Conservation (phyloP, 768 basidiomycete genomes). For the Pulveroboletus sp. region DNA sequence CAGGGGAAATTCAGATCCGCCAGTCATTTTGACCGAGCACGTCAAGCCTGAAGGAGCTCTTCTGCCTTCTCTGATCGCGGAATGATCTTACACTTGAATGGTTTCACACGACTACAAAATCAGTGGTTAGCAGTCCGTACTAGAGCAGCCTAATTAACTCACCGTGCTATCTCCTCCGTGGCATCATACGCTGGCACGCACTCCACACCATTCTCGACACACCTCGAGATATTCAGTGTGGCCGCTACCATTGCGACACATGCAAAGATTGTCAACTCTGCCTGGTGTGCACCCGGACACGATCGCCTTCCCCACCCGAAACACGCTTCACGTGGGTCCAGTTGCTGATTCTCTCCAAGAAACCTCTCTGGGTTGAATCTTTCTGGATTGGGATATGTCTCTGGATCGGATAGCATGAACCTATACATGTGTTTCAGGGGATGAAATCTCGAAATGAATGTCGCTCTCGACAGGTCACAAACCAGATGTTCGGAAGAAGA, state of each 20-base stretch:
- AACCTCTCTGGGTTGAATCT: conserved; percentile 15
- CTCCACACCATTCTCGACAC: neutral
- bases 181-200: neutral
- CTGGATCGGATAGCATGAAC: neutral
- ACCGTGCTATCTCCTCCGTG: conserved; percentile 2
- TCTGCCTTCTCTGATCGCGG: conserved; percentile 3
- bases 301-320: neutral
- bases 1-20: too few relatives aligned
- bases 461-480: neutral
- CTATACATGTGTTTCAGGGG: neutral
- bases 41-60: conserved; percentile 2
- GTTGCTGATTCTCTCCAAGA: conserved; percentile 5
- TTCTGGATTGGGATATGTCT: conserved; percentile 8
- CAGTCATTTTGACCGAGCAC: too few relatives aligned
- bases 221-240: conserved; percentile 8
- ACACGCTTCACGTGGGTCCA: too few relatives aligned
- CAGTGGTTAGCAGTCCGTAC: too few relatives aligned
- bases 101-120: conserved; percentile 1
- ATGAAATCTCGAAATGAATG: neutral
- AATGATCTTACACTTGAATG: conserved; percentile 10
- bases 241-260: conserved; percentile 3
- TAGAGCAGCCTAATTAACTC: neutral
- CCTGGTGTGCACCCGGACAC: conserved; percentile 10
- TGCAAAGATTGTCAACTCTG: conserved; percentile 2
- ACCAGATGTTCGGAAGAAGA: conserved; percentile 10